Base-by-base conservation (phyloP, 2,329 filamentous ascomycete genomes). In the Xylogone sp. region DNA sequence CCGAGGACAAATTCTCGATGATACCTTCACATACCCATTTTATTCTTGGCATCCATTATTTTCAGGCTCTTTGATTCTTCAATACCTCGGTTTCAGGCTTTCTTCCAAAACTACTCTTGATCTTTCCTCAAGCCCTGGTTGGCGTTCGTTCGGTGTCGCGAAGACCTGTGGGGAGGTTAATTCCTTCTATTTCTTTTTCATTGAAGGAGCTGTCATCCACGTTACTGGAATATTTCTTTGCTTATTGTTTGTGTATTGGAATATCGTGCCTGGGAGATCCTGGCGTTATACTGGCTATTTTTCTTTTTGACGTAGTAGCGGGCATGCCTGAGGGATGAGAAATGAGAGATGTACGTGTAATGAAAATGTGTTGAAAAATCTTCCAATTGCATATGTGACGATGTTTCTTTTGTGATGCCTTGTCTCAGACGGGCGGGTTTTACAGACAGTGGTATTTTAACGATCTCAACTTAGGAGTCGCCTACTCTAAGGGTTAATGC, bases 141-240 rank as follows among this genome's bases (percentile, higher is more conserved):
- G 47, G 47, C 47, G 18, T 49, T 22, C 43, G 43, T 34, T 47
- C 29, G 34, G 34, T 39, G n/a, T 16, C 34, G n/a, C 34, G n/a
- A 7, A 39, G 34, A 5, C 34, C 10, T 39, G 34, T 39, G 34
- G 34, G 8, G 34, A 16, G 34, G 34, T 39, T 39, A 16, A 39
- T 39, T 18, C n/a, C 13, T 39, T 39, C 34, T 13, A 39, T 18
- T 39, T 39, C n/a, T 16, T 18, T 13, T 13, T 39, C 12, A 13
- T 16, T 16, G 27, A 18, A 39, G 10, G n/a, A 39, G 10, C 13
- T 39, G 10, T 16, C n/a, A 6, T 39, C 34, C 5, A 4, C 34
- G 8, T 16, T 6, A 27, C 24, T 27, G 34, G 34, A 39, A 39
- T 16, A 39, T 39, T 39, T 39, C n/a, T 16, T 39, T 39, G 24